phyloP scores from a whole-genome alignment of 1,139 yeast genomes.

The Zygoascus meyerae region DNA sequence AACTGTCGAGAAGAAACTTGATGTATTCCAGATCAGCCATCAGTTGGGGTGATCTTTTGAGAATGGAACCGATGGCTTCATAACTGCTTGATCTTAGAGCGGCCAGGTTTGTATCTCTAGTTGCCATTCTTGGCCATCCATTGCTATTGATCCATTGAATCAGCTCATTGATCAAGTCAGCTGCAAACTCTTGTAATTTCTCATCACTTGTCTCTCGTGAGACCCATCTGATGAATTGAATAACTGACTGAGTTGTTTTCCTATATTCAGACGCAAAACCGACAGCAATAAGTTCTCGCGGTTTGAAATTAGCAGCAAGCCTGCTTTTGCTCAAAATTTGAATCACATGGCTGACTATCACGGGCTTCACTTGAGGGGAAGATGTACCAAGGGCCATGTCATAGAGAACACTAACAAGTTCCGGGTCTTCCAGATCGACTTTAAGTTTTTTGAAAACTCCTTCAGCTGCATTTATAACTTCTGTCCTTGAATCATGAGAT shows the following conservation, averaged over 20 bases:
- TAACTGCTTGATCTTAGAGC: slow-evolving; percentile 59
- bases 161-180: slow-evolving; percentile 18
- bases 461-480: slow-evolving; percentile 48
- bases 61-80: slow-evolving; percentile 67
- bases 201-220: slow-evolving; percentile 23
- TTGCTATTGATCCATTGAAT: slow-evolving; percentile 27
- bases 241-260: slow-evolving; percentile 46
- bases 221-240: slow-evolving; percentile 59
- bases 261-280: slow-evolving; percentile 53
- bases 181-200: slow-evolving; percentile 19
- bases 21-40: slow-evolving; percentile 43
- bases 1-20: slow-evolving; percentile 66
- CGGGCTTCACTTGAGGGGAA: slow-evolving; percentile 49
- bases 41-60: slow-evolving; percentile 46
- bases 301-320: slow-evolving; percentile 38
- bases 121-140: slow-evolving; percentile 34
- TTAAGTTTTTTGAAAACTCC: slow-evolving; percentile 46
- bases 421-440: slow-evolving; percentile 47
- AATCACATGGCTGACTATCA: slow-evolving; percentile 56
- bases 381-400: slow-evolving; percentile 32
- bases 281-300: slow-evolving; percentile 40
- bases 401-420: slow-evolving; percentile 42
- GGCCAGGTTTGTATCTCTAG: slow-evolving; percentile 28
- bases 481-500: slow-evolving; percentile 52
- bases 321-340: slow-evolving; percentile 49